A percentile compares a stretch with the other conserved stretches of the same genome.
Evolutionary conservation across 2,329 filamentous ascomycete genomes (phyloP).

Genomic region (Curvularia lunata): DNA sequence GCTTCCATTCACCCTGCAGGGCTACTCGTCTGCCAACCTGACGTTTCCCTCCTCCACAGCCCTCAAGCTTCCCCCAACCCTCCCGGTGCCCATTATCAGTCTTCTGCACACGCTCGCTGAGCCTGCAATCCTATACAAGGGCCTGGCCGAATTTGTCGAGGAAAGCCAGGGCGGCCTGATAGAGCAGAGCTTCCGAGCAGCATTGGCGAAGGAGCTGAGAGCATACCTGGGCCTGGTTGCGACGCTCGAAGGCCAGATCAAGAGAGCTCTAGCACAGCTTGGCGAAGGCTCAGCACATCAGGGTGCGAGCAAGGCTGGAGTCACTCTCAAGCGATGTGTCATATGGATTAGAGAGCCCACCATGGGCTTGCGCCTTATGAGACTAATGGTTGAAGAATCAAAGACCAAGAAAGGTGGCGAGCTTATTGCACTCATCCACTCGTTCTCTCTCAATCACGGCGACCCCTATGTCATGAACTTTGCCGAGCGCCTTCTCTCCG

Average conservation of each 20-base stretch:
- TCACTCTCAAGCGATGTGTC: constrained; percentile 93
- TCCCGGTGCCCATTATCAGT: constrained; percentile 84
- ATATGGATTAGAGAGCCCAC: constrained; percentile 98
- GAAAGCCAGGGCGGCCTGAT: constrained; percentile 83
- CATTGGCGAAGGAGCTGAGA: constrained; percentile 81
- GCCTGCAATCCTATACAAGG: constrained; percentile 88
- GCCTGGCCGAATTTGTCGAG: constrained; percentile 80
- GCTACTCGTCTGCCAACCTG: constrained; percentile 84
- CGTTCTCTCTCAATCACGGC: constrained; percentile 90
- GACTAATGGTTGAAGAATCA: constrained; percentile 89
- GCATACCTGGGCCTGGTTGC: constrained; percentile 91
- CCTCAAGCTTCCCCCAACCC: constrained; percentile 75
- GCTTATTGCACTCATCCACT: constrained; percentile 90
- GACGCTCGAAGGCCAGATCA: constrained; percentile 89
- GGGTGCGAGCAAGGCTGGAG: constrained; percentile 82
- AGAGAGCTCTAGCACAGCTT: constrained; percentile 77
- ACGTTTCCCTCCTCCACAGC: constrained; percentile 73
- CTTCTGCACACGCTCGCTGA: constrained; percentile 89
- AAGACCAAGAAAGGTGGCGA: constrained; percentile 84
- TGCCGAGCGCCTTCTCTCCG: constrained; percentile 83
- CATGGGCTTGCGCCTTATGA: constrained; percentile 92
- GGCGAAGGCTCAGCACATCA: constrained; percentile 70
- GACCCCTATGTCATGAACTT: constrained; percentile 94
- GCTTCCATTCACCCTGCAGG: constrained; percentile 90
- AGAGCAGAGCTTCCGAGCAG: constrained; percentile 87